Evolutionary conservation across 2,329 filamentous ascomycete genomes (phyloP), one percentile per base, ranked within the genome.

Genomic region (Cytospora schulzeri): DNA sequence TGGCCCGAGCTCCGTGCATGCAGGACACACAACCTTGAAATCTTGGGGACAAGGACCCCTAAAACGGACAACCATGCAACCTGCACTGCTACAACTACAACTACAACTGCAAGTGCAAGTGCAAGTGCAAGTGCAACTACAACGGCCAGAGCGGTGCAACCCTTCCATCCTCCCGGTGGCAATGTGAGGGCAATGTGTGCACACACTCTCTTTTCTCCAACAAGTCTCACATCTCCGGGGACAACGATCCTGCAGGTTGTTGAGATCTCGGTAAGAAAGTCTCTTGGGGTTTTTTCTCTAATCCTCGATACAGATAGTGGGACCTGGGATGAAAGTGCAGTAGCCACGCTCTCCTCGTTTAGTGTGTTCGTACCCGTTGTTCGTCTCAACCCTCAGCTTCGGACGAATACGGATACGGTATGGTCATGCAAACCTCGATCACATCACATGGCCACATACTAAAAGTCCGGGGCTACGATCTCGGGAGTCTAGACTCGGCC

Each of bases 1-100:
- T 55, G 59, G 59, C 59, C 59, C 59, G 55, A 61, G 59, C 59
- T 61, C 59, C 59, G 24, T 55, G 58, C 51, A 61, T 38, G 35
- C 35, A 38, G 35, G 33, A 35, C 12, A n/a, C 29, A 31, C 29
- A 31, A 31, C 29, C 29, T 31, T 31, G 29, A 9, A 31, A n/a
- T n/a, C n/a, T n/a, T n/a, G n/a, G n/a, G n/a, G 33, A 38, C 35
- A 38, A 4, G 50, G n/a, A n/a, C 50, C 58, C 26, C 51, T 19
- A 41, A 35, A 56, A 24, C 19, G 9, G 57, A 45, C 28, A 22
- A 29, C 33, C 48, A 53, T 51, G 41, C 56, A 26, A 14, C 24
- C 17, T 9, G 15, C 31, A 56, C 11, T 4, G 50, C 24, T 26
- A 41, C 14, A 31, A 24, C 48, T 35, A 48, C 56, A 28, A 57